Percentiles rank a stretch among this genome's conserved stretches.
Evolutionary conservation across 2,329 filamentous ascomycete genomes (phyloP).

Genomic region (Botryotinia globosa): DNA sequence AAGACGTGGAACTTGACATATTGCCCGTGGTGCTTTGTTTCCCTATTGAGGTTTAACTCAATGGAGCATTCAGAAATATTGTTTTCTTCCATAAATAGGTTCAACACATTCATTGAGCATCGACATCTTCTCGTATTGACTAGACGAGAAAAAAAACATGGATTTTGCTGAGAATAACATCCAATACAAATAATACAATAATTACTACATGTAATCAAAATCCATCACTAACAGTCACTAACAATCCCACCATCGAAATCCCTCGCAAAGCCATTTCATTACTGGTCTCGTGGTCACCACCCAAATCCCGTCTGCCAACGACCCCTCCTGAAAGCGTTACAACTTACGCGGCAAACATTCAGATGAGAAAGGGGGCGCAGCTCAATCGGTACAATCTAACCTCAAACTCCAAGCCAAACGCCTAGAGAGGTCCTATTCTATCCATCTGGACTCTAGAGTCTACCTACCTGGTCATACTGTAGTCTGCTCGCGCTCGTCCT

Average conservation of each 20-base stretch:
- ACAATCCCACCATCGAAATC: background rate
- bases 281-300: background rate
- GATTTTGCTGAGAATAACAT: background rate
- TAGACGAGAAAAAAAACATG: background rate
- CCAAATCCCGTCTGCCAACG: background rate
- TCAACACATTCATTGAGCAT: background rate
- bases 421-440: background rate
- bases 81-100: background rate
- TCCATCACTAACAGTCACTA: background rate
- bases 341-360: slow-evolving; percentile 8
- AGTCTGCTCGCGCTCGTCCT: background rate
- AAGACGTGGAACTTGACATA: background rate
- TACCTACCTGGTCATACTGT: too few relatives aligned
- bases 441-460: background rate
- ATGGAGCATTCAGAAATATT: background rate
- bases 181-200: background rate
- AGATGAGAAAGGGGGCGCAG: slow-evolving; percentile 12
- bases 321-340: slow-evolving; percentile 12
- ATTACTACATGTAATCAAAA: background rate
- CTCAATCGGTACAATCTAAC: background rate
- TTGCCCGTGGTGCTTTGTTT: background rate
- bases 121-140: background rate
- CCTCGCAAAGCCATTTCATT: background rate
- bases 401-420: slow-evolving; percentile 6
- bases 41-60: background rate